Base-by-base conservation (phyloP, 1,284 basidiomycete genomes). In the Nidula niveotomentosa region DNA sequence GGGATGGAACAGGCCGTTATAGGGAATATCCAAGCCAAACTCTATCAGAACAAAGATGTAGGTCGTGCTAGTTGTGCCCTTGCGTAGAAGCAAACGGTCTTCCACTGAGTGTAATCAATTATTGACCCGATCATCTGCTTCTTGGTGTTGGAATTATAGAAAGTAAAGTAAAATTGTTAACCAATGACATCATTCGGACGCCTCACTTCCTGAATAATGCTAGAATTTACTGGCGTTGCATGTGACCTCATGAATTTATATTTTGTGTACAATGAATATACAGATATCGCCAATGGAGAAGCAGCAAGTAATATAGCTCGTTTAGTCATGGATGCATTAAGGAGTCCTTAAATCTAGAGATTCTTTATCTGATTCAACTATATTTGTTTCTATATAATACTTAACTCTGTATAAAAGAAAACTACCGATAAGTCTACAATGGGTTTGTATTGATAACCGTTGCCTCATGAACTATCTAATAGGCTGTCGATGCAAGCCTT, bases 211-310 rank as follows among this genome's bases (percentile, higher is more conserved):
- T n/a, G n/a, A n/a, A n/a, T n/a, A n/a, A n/a, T n/a, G n/a, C n/a
- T 18, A 67, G 66, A 60, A n/a, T 52, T 58, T 36, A 51, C 60
- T 34, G 58, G 60, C 8, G 55, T 54, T 33, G 57, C 61, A 6
- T 71, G 71, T 41, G 73, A 75, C 50, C 46, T 68, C 1, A 66
- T 70, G 60, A 62, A 63, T 37, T 12, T 69, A 3, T 54, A 64
- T 52, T 69, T 66, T 49, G 9, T 68, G 3, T 55, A 71, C 53
- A 69, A 75, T 48, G 66, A 70, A 47, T 62, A 65, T 36, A 69
- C 72, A 0, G 72, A 75, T 53, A 55, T 57, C n/a, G 59, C 58
- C 1, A 43, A 55, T 17, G 64, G 52, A 6, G 37, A 59, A 6
- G 62, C 59, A 6, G 68, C 68, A 30, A 58, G 57, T 13, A 4